Evolutionary conservation across 257 asterid genomes (phyloP).

Genomic region (Lycium ferocissimum): DNA sequence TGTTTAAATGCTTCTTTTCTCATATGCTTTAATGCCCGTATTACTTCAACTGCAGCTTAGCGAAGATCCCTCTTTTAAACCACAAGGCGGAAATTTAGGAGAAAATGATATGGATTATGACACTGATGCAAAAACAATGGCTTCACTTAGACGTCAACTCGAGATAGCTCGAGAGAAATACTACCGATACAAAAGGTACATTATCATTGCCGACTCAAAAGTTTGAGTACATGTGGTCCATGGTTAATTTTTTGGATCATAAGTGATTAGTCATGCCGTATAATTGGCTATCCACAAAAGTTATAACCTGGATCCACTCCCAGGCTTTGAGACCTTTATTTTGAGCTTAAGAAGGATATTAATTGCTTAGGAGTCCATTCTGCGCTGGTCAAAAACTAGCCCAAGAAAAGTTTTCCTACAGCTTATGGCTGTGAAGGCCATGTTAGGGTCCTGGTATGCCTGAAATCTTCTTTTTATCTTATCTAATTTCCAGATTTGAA

Average conservation of each 20-base stretch:
- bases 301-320: constrained; percentile 6
- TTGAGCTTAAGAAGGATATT: constrained; percentile 7
- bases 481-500: not conserved
- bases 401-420: not conserved
- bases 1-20: constrained; percentile 18
- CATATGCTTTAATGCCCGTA: constrained; percentile 9
- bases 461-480: not conserved
- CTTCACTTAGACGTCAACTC: constrained; percentile 73
- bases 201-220: constrained; percentile 17
- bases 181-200: constrained; percentile 73
- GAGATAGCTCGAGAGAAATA: constrained; percentile 67
- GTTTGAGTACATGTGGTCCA: constrained; percentile 6
- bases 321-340: not conserved
- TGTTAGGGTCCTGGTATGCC: not conserved
- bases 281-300: not conserved
- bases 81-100: constrained; percentile 81
- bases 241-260: not conserved
- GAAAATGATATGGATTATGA: constrained; percentile 86
- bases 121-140: constrained; percentile 80
- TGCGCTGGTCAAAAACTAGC: not conserved
- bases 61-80: constrained; percentile 77
- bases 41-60: constrained; percentile 55
- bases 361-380: constrained; percentile 3
- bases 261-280: not conserved
- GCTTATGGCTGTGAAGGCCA: not conserved